phyloP scores from a whole-genome alignment of 148 eudicot genomes.

The Vaccinium macrocarpon region DNA sequence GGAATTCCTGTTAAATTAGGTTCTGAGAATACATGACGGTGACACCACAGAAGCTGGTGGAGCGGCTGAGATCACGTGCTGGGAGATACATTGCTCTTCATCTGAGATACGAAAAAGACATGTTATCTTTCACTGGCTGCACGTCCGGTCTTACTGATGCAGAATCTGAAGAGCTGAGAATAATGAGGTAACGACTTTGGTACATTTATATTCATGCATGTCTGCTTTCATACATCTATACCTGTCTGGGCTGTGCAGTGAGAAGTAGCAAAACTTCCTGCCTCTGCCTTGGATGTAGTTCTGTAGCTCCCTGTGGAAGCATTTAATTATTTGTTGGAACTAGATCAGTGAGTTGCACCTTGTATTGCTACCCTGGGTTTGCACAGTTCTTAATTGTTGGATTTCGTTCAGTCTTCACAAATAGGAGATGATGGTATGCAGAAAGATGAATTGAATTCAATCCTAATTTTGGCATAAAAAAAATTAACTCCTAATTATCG shows the following conservation, averaged over 20 bases:
- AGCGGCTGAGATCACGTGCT: conserved; percentile 68
- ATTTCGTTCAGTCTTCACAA: background rate
- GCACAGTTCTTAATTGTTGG: background rate
- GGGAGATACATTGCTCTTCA: conserved; percentile 80
- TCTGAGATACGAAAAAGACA: conserved; percentile 92
- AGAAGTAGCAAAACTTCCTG: background rate
- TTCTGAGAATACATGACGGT: conserved; percentile 71
- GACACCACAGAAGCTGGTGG: conserved; percentile 93
- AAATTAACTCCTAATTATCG: background rate
- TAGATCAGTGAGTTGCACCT: background rate
- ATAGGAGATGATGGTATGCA: background rate
- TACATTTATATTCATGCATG: background rate
- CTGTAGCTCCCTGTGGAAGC: background rate
- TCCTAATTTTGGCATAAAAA: background rate
- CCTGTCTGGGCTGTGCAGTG: background rate
- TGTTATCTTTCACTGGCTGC: conserved; percentile 96
- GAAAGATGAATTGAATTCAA: background rate
- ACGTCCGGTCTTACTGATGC: conserved; percentile 77
- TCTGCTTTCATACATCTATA: background rate
- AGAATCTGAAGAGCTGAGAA: conserved; percentile 78
- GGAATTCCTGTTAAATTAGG: conserved; percentile 57
- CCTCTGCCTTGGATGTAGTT: background rate
- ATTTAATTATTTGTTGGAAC: background rate
- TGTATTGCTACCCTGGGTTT: background rate
- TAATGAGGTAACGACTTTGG: conserved; percentile 56